phyloP scores from a whole-genome alignment of 1,139 yeast genomes.

The Candida dubliniensis region DNA sequence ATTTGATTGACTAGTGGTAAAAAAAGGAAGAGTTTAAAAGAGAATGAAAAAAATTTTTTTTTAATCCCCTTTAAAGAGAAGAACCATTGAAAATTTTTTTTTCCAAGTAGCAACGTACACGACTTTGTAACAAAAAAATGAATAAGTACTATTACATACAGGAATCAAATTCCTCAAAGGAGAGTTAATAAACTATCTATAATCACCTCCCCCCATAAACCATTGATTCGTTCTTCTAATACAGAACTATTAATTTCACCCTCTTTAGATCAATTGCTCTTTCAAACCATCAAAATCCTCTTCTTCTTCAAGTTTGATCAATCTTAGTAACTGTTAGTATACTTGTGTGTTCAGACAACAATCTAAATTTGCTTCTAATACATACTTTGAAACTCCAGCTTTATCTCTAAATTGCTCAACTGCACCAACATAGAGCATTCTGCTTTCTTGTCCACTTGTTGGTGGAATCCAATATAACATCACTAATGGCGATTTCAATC shows the following conservation, averaged over 20 bases:
- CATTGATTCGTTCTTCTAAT: neutral
- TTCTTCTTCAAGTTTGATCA: conserved; percentile 58
- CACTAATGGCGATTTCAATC: conserved; percentile 72
- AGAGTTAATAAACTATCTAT: neutral
- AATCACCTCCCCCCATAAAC: too few relatives aligned
- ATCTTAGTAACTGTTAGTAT: conserved; percentile 34
- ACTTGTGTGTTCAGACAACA: too few relatives aligned
- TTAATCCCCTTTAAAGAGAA: conserved; percentile 14
- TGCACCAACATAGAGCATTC: conserved; percentile 91
- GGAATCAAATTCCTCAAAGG: neutral
- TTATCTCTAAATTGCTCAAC: conserved; percentile 74
- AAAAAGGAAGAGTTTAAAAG: conserved; percentile 13
- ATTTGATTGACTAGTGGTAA: conserved; percentile 19
- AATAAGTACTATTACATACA: neutral
- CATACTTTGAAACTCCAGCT: conserved; percentile 71
- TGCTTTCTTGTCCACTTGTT: conserved; percentile 72
- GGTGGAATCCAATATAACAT: conserved; percentile 84
- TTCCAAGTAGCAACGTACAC: conserved; percentile 9
- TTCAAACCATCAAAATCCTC: conserved; percentile 60
- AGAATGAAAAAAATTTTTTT: conserved; percentile 12
- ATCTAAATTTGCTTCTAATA: conserved; percentile 15
- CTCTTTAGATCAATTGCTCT: conserved; percentile 16
- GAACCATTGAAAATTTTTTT: conserved; percentile 6
- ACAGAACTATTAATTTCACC: neutral
- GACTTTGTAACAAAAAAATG: conserved; percentile 4